Evolutionary conservation across 768 basidiomycete species (phyloP).

Genomic region (Pisolithus microcarpus): DNA sequence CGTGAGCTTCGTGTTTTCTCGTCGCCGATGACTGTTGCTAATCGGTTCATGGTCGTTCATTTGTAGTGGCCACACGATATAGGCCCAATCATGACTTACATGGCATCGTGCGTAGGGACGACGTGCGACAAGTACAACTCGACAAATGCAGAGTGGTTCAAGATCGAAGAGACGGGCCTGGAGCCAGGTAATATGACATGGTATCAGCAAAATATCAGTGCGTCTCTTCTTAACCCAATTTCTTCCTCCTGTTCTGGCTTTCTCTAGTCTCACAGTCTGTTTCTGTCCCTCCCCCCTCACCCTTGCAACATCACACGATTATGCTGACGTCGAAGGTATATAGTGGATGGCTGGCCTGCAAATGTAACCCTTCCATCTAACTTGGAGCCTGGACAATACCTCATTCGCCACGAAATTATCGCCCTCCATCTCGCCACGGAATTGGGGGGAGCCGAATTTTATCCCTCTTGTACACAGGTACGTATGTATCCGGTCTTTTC

Average conservation of each 20-base stretch:
- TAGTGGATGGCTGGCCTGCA: slow-evolving; percentile 37
- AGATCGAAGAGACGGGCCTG: slow-evolving; percentile 50
- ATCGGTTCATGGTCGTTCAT: neutral
- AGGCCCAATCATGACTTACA: slow-evolving; percentile 69
- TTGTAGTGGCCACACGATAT: slow-evolving; percentile 47
- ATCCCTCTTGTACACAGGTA: slow-evolving; percentile 59
- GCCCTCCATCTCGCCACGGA: slow-evolving; percentile 60
- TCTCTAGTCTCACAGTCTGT: neutral
- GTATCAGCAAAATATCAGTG: slow-evolving; percentile 50
- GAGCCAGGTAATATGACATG: slow-evolving; percentile 34
- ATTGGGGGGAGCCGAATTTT: slow-evolving; percentile 69
- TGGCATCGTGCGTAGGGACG: slow-evolving; percentile 53
- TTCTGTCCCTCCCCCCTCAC: too few relatives aligned
- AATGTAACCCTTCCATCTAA: slow-evolving; percentile 41
- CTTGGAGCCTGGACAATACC: slow-evolving; percentile 62
- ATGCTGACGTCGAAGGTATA: neutral
- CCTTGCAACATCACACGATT: neutral
- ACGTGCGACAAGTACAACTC: slow-evolving; percentile 57
- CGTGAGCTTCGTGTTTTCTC: slow-evolving; percentile 15
- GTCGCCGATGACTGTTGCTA: neutral
- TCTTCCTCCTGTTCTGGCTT: neutral
- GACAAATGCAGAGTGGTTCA: slow-evolving; percentile 63
- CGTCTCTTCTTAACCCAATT: slow-evolving; percentile 15
- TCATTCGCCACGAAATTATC: slow-evolving; percentile 76
- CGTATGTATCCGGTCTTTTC: neutral